These are phyloP conservation scores for Hygrocybe coccinea DNA, from an alignment of 768 basidiomycete species.

Conservation along the genomic window DNA sequence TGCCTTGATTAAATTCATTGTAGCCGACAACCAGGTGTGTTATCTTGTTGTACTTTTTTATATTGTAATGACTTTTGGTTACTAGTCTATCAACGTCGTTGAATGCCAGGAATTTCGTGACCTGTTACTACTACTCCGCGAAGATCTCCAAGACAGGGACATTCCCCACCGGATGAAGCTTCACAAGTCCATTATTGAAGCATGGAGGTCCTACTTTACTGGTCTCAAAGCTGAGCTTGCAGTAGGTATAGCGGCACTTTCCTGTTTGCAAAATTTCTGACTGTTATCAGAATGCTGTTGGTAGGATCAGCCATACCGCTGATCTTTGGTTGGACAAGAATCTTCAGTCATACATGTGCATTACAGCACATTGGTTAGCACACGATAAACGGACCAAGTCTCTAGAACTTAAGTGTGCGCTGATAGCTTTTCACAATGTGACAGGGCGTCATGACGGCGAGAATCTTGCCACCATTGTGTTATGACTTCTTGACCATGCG, in stretches of 20 bases:
- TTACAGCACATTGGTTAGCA: slow-evolving; percentile 19
- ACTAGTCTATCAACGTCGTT: slow-evolving; percentile 26
- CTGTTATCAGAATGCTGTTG: slow-evolving; percentile 1
- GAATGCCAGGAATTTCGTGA: slow-evolving; percentile 23
- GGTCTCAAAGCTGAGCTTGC: slow-evolving; percentile 19
- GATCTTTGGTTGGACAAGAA: slow-evolving; percentile 17
- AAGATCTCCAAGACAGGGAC: slow-evolving; percentile 20
- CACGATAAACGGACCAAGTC: background rate
- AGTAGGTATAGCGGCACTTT: slow-evolving; percentile 11
- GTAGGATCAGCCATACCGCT: slow-evolving; percentile 12
- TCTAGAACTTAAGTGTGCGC: slow-evolving; percentile 6
- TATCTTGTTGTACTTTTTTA: background rate
- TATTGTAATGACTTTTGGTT: background rate
- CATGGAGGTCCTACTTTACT: slow-evolving; percentile 21
- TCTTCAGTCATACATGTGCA: slow-evolving; percentile 8
- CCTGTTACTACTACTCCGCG: slow-evolving; percentile 21
- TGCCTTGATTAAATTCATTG: slow-evolving; percentile 5
- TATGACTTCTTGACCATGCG: too few species aligned
- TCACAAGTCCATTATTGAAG: slow-evolving; percentile 15
- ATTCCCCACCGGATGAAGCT: slow-evolving; percentile 25
- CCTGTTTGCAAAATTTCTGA: background rate
- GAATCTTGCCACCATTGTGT: slow-evolving; percentile 2
- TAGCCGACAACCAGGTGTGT: slow-evolving; percentile 8
- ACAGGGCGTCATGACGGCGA: slow-evolving; percentile 13
- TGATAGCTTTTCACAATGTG: slow-evolving; percentile 17